Percentiles rank a stretch among this genome's conserved stretches.
phyloP scores from a whole-genome alignment of 2,329 filamentous ascomycete genomes.

The Phoma sp. region DNA sequence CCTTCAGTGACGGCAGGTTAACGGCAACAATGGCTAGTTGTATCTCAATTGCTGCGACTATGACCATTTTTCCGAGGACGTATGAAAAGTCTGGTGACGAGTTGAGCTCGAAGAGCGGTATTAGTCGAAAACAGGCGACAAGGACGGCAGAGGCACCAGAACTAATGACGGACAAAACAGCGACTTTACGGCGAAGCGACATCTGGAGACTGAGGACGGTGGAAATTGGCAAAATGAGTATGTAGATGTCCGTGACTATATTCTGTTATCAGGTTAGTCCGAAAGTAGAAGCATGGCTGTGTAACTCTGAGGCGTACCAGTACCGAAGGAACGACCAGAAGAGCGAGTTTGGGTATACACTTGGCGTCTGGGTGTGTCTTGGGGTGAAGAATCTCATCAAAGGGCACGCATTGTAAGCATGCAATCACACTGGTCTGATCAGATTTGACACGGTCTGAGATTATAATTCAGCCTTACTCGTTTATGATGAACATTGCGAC shows the following conservation, averaged over 20 bases:
- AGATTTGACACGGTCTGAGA: not conserved
- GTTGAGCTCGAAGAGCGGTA: slow-evolving; percentile 30
- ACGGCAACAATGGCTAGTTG: slow-evolving; percentile 42
- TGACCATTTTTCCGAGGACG: slow-evolving; percentile 41
- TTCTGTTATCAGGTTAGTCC: slow-evolving; percentile 13
- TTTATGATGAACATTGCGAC: slow-evolving; percentile 31
- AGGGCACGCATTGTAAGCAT: slow-evolving; percentile 39
- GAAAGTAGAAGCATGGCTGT: not conserved
- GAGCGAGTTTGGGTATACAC: slow-evolving; percentile 34
- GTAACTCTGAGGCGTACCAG: slow-evolving; percentile 17
- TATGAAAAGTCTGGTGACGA: slow-evolving; percentile 34
- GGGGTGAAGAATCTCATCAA: slow-evolving; percentile 38
- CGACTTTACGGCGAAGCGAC: slow-evolving; percentile 25
- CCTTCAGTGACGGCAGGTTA: slow-evolving; percentile 42
- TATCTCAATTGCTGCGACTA: slow-evolving; percentile 41
- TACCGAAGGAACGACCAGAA: slow-evolving; percentile 36
- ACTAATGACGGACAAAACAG: slow-evolving; percentile 31
- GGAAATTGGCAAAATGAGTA: slow-evolving; percentile 30
- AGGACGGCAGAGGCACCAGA: slow-evolving; percentile 40
- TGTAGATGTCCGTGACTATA: slow-evolving; percentile 27
- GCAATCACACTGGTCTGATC: slow-evolving; percentile 27
- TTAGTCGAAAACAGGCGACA: slow-evolving; percentile 25
- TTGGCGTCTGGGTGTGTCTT: slow-evolving; percentile 28
- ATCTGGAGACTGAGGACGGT: slow-evolving; percentile 29
- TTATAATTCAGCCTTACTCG: slow-evolving; percentile 18